These are phyloP conservation scores for Alternaria incomplexa DNA, from an alignment of 2,329 filamentous ascomycete species.

Conservation along the genomic window DNA sequence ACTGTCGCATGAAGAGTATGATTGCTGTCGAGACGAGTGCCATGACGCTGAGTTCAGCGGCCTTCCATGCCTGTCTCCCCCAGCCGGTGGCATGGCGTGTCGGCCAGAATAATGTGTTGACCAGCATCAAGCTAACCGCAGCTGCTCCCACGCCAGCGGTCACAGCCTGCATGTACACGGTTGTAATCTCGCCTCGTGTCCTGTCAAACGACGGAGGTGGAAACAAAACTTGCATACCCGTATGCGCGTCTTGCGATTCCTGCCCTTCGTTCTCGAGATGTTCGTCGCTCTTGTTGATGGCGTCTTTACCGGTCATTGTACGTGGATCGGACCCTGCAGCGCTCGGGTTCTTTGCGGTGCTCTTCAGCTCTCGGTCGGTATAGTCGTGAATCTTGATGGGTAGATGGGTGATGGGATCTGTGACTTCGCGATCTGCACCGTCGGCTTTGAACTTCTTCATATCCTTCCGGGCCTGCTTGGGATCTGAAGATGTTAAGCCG, in stretches of 20 bases:
- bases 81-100: constrained; percentile 38
- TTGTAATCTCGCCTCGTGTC: constrained; percentile 52
- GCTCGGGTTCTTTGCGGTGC: constrained; percentile 54
- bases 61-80: constrained; percentile 37
- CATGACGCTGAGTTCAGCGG: constrained; percentile 36
- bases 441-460: constrained; percentile 58
- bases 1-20: constrained; percentile 60
- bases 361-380: constrained; percentile 66
- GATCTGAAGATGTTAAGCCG: constrained; percentile 44
- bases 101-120: constrained; percentile 45
- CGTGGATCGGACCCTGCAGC: constrained; percentile 48
- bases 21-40: constrained; percentile 40
- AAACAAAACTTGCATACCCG: constrained; percentile 58
- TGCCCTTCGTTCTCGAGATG: constrained; percentile 53
- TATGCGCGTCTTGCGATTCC: constrained; percentile 52
- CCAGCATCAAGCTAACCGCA: constrained; percentile 43
- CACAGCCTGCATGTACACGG: constrained; percentile 54
- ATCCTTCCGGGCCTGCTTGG: constrained; percentile 56
- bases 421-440: constrained; percentile 65
- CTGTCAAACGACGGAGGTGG: constrained; percentile 60
- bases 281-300: constrained; percentile 52
- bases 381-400: constrained; percentile 73
- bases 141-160: constrained; percentile 48
- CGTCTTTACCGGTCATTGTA: constrained; percentile 54
- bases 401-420: constrained; percentile 74